phyloP scores from a whole-genome alignment of 2,329 filamentous ascomycete genomes.

The Colletotrichum echinochloae region DNA sequence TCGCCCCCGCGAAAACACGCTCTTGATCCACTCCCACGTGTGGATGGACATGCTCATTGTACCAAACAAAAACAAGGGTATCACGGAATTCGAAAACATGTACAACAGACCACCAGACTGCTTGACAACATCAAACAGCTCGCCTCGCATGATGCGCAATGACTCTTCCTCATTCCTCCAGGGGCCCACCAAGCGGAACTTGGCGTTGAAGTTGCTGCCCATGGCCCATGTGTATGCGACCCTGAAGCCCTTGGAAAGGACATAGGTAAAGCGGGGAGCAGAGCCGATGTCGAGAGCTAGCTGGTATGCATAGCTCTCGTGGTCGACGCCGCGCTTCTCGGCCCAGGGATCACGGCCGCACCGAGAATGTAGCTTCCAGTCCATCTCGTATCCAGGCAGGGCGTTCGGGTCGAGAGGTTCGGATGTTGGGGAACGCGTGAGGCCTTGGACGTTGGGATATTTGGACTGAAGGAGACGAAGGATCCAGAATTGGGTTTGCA shows the following conservation, averaged over 20 bases:
- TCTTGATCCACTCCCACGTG: conserved; percentile 33
- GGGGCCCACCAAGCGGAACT: conserved; percentile 60
- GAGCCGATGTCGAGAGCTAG: conserved; percentile 60
- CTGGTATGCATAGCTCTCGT: conserved; percentile 63
- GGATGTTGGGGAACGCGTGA: background rate
- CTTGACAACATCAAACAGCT: conserved; percentile 55
- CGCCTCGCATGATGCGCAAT: conserved; percentile 53
- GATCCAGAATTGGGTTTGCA: conserved; percentile 64
- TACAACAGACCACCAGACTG: conserved; percentile 52
- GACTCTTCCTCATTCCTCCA: conserved; percentile 54
- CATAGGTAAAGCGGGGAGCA: conserved; percentile 53
- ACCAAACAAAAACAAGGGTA: conserved; percentile 53
- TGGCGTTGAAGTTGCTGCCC: conserved; percentile 62
- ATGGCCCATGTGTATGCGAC: conserved; percentile 59
- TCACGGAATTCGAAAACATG: conserved; percentile 53
- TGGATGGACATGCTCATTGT: conserved; percentile 48
- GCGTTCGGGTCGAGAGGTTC: conserved; percentile 42
- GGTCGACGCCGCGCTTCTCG: conserved; percentile 58
- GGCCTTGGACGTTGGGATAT: conserved; percentile 25
- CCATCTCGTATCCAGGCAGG: conserved; percentile 51
- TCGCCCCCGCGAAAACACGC: conserved; percentile 4
- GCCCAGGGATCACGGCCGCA: conserved; percentile 49
- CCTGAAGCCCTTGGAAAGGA: conserved; percentile 47
- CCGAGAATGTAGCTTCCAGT: conserved; percentile 55
- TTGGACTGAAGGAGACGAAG: conserved; percentile 50